Evolutionary conservation across 2,329 filamentous ascomycete species (phyloP).

Genomic region (Aspergillus glaucus): DNA sequence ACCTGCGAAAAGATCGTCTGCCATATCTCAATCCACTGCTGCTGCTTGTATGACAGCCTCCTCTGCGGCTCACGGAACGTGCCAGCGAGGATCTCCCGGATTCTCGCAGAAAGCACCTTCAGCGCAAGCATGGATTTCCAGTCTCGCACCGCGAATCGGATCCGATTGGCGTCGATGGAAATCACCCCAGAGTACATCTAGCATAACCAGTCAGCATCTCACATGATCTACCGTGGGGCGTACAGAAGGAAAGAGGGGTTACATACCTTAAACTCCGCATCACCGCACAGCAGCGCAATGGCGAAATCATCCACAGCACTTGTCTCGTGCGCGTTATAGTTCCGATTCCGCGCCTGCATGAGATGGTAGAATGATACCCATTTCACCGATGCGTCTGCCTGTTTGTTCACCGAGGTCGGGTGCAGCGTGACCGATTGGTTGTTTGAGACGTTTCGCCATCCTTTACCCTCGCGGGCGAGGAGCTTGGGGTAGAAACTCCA

Average conservation of each 20-base stretch:
- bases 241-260: not conserved
- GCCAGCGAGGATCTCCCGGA: slow-evolving; percentile 68
- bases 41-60: slow-evolving; percentile 53
- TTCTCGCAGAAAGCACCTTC: slow-evolving; percentile 66
- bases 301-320: slow-evolving; percentile 75
- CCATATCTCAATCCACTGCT: slow-evolving; percentile 69
- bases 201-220: not conserved
- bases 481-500: slow-evolving; percentile 97
- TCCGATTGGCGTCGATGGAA: slow-evolving; percentile 77
- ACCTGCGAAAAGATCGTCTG: slow-evolving; percentile 56
- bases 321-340: slow-evolving; percentile 84
- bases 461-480: slow-evolving; percentile 74
- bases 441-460: slow-evolving; percentile 84
- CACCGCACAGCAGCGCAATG: slow-evolving; percentile 77
- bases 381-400: slow-evolving; percentile 47
- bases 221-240: not conserved
- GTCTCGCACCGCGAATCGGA: slow-evolving; percentile 74
- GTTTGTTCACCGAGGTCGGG: slow-evolving; percentile 82
- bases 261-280: slow-evolving; percentile 74
- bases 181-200: slow-evolving; percentile 83
- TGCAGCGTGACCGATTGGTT: slow-evolving; percentile 86
- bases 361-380: slow-evolving; percentile 97
- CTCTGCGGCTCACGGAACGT: slow-evolving; percentile 51
- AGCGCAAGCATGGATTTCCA: slow-evolving; percentile 91
- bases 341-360: slow-evolving; percentile 78